Evolutionary conservation across 148 eudicot genomes (phyloP).

Genomic region (Chenopodium berlandieri): DNA sequence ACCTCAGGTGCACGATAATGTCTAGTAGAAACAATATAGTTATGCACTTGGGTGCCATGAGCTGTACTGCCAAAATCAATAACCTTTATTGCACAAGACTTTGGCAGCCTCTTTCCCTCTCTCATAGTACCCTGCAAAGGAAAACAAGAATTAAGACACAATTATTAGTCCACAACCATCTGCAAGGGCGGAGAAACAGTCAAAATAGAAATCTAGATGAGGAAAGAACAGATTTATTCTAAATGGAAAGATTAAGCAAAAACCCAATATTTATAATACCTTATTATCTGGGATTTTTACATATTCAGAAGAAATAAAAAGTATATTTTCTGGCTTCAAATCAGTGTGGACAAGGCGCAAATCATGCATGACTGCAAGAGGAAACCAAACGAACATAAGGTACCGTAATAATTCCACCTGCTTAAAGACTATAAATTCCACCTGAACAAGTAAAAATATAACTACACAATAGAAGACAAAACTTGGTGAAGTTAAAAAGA

Average conservation of each 20-base stretch:
- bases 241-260: background rate
- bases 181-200: background rate
- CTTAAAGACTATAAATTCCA: background rate
- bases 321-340: conserved; percentile 93
- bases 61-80: conserved; percentile 76
- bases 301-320: conserved; percentile 77
- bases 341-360: conserved; percentile 90
- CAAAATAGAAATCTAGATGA: background rate
- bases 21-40: conserved; percentile 59
- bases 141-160: conserved; percentile 20
- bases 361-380: conserved; percentile 87
- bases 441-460: background rate
- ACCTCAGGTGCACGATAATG: conserved; percentile 77
- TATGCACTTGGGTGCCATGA: conserved; percentile 46
- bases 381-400: conserved; percentile 27
- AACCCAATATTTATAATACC: conserved; percentile 36
- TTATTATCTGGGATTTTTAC: conserved; percentile 73
- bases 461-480: conserved; percentile 1
- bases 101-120: conserved; percentile 61
- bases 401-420: background rate
- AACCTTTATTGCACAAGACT: conserved; percentile 63
- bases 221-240: background rate
- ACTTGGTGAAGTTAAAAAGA: background rate
- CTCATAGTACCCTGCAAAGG: conserved; percentile 41
- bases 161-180: background rate